Percentiles rank a stretch among this genome's conserved stretches.
These are phyloP conservation scores for Trypanosoma platydactyli DNA, from an alignment of 208 protist genomes.

Conservation along the genomic window DNA sequence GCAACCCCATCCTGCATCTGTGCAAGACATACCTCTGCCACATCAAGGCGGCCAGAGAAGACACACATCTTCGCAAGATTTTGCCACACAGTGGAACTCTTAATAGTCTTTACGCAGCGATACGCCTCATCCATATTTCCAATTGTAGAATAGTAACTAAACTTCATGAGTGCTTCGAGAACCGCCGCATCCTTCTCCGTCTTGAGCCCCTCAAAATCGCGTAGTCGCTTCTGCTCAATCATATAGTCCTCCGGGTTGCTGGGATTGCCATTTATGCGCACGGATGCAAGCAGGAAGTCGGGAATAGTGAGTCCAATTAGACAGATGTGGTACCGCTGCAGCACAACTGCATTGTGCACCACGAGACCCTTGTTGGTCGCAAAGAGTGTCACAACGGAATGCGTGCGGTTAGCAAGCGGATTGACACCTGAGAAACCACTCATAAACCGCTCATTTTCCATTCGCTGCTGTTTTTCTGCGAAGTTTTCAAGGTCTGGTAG, in stretches of 20 bases:
- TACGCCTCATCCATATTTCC: conserved; percentile 98
- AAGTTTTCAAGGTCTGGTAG: conserved; percentile 88
- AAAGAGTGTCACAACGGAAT: conserved; percentile 90
- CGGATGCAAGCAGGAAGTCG: conserved; percentile 86
- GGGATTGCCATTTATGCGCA: conserved; percentile 80
- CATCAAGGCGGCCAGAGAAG: conserved; percentile 91
- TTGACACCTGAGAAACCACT: conserved; percentile 60
- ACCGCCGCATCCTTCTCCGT: conserved; percentile 85
- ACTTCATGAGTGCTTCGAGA: conserved; percentile 94
- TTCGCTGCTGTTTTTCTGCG: conserved; percentile 47
- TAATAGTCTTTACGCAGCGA: conserved; percentile 94
- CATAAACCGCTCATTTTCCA: conserved; percentile 28
- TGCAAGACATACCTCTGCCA: conserved; percentile 93
- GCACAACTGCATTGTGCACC: conserved; percentile 75
- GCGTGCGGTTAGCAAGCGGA: conserved; percentile 53
- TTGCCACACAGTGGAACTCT: conserved; percentile 92
- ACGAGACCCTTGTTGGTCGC: conserved; percentile 77
- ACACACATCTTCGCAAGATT: conserved; percentile 96
- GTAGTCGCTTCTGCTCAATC: conserved; percentile 88
- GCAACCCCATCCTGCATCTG: conserved; percentile 94
- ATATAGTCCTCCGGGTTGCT: conserved; percentile 84
- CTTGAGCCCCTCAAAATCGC: conserved; percentile 93
- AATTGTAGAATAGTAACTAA: conserved; percentile 96
- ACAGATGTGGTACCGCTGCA: conserved; percentile 84
- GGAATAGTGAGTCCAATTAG: conserved; percentile 92